Conservation (phyloP, 768 basidiomycete species). For the Tubosaeta sp. region DNA sequence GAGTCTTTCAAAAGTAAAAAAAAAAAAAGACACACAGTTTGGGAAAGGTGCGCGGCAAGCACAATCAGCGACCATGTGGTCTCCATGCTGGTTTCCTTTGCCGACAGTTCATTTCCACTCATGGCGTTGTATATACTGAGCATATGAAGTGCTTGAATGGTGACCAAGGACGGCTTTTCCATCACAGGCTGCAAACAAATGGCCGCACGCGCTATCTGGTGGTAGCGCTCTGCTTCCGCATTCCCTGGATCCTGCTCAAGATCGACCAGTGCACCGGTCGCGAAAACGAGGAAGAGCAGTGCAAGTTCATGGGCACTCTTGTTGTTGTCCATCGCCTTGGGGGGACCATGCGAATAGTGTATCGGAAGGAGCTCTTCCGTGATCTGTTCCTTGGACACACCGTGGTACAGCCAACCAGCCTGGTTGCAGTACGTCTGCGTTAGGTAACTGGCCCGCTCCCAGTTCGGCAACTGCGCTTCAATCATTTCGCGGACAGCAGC, state of each 20-base stretch:
- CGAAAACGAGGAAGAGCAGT: slow-evolving; percentile 47
- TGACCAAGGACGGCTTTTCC: slow-evolving; percentile 66
- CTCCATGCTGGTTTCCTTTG: slow-evolving; percentile 66
- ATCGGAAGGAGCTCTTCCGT: slow-evolving; percentile 38
- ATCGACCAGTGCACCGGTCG: slow-evolving; percentile 48
- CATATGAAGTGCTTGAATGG: slow-evolving; percentile 66
- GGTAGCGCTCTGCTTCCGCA: slow-evolving; percentile 55
- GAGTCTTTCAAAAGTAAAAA: background rate
- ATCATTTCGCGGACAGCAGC: slow-evolving; percentile 47
- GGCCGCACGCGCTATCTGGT: slow-evolving; percentile 62
- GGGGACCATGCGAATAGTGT: slow-evolving; percentile 33
- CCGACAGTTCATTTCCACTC: slow-evolving; percentile 55
- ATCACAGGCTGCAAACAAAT: slow-evolving; percentile 64
- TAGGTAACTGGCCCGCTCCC: slow-evolving; percentile 44
- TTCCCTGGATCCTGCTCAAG: slow-evolving; percentile 27
- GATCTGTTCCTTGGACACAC: slow-evolving; percentile 44
- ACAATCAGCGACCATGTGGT: slow-evolving; percentile 65
- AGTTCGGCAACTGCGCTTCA: slow-evolving; percentile 50
- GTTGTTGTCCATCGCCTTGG: slow-evolving; percentile 33
- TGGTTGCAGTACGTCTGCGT: slow-evolving; percentile 44
- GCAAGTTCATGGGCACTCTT: slow-evolving; percentile 47
- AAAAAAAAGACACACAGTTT: slow-evolving; percentile 46
- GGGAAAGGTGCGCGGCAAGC: slow-evolving; percentile 60
- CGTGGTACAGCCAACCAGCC: slow-evolving; percentile 50
- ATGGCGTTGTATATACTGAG: slow-evolving; percentile 68